A percentile compares a stretch with the other conserved stretches of the same genome.
These are phyloP conservation scores for Rhizoclosmatium globosum DNA, from an alignment of 192 early-diverging fungal genomes.

Conservation along the genomic window DNA sequence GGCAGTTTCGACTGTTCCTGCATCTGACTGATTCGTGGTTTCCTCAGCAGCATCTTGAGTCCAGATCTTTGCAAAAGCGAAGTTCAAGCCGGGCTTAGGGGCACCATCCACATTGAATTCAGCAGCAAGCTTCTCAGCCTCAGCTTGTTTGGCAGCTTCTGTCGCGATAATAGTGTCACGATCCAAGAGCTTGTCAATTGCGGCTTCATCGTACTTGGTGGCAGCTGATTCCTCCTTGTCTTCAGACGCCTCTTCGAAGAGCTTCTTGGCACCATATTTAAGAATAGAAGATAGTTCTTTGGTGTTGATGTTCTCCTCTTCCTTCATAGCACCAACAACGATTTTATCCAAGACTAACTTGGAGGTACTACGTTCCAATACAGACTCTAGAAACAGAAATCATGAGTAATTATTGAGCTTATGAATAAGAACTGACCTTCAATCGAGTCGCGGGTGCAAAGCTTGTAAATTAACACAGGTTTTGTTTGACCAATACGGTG, in stretches of 20 bases:
- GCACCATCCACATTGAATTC: slow-evolving; percentile 10
- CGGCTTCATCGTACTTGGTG: slow-evolving; percentile 61
- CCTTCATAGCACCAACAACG: slow-evolving; percentile 77
- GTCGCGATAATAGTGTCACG: slow-evolving; percentile 43
- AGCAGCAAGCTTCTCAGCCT: neutral
- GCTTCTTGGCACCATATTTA: slow-evolving; percentile 70
- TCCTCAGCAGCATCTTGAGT: slow-evolving; percentile 49
- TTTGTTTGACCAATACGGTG: slow-evolving; percentile 79
- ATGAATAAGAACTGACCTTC: slow-evolving; percentile 54
- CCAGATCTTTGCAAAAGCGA: slow-evolving; percentile 76
- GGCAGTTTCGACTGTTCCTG: neutral
- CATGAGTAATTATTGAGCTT: neutral
- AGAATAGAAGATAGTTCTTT: slow-evolving; percentile 71
- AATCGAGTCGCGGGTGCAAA: slow-evolving; percentile 69
- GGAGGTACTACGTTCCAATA: slow-evolving; percentile 76
- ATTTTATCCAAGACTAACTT: slow-evolving; percentile 81
- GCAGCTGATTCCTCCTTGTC: slow-evolving; percentile 46
- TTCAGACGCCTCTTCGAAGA: slow-evolving; percentile 65
- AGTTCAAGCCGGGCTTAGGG: slow-evolving; percentile 42
- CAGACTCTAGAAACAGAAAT: slow-evolving; percentile 53
- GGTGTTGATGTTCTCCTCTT: slow-evolving; percentile 53
- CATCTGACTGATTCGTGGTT: slow-evolving; percentile 12
- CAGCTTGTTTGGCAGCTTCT: slow-evolving; percentile 48
- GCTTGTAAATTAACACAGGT: slow-evolving; percentile 69
- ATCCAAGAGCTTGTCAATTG: slow-evolving; percentile 68